Conservation (phyloP, 1,284 basidiomycete species). For the Rhodotorula glutinis region DNA sequence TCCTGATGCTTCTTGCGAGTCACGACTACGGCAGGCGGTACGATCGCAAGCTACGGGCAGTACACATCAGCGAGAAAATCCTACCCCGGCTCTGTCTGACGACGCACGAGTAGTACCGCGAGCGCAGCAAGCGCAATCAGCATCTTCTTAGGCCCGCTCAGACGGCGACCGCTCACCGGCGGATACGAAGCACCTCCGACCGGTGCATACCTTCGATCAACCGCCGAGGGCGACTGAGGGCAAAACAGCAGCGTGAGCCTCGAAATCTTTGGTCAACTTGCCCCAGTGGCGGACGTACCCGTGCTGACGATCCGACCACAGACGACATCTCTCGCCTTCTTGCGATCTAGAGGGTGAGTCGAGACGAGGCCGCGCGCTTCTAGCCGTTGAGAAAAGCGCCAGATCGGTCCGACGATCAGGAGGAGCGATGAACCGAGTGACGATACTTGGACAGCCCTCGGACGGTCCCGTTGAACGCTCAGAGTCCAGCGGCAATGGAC, state of each 20-base stretch:
- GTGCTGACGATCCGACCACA: background rate
- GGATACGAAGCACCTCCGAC: background rate
- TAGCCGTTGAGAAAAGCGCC: too few relatives aligned
- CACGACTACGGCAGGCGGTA: conserved; percentile 10
- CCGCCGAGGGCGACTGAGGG: background rate
- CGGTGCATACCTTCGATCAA: background rate
- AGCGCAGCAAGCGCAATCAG: background rate
- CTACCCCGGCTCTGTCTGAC: too few relatives aligned
- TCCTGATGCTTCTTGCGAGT: background rate
- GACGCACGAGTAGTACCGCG: background rate
- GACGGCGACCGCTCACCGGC: background rate
- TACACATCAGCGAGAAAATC: background rate
- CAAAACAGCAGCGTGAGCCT: background rate
- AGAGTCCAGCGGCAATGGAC: too few relatives aligned
- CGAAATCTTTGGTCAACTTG: background rate
- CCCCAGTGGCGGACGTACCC: background rate
- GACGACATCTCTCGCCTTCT: background rate
- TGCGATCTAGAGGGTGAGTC: too few relatives aligned
- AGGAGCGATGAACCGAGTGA: too few relatives aligned
- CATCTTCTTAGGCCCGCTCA: background rate
- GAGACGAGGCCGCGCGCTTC: too few relatives aligned
- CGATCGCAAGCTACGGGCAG: conserved; percentile 1
- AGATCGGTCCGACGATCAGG: too few relatives aligned
- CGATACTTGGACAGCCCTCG: too few relatives aligned
- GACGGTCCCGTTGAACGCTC: too few relatives aligned